Percentiles rank a stretch among this genome's conserved stretches.
Evolutionary conservation across 2,329 filamentous ascomycete species (phyloP).

Genomic region (Xylariaceae sp.): DNA sequence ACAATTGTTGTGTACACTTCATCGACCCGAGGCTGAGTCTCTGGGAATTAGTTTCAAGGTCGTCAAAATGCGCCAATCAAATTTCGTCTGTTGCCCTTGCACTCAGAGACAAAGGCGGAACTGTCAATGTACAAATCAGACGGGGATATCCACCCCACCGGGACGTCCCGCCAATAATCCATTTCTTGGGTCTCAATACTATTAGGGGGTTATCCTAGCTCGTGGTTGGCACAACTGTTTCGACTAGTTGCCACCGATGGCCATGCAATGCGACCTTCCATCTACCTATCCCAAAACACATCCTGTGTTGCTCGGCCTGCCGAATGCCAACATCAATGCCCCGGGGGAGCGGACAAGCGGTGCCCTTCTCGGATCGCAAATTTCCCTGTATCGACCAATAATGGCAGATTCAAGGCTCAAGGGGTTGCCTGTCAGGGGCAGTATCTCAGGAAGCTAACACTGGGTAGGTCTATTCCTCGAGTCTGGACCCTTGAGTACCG

Average conservation of each 20-base stretch:
- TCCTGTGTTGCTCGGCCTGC: slow-evolving; percentile 5
- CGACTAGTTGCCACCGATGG: slow-evolving; percentile 13
- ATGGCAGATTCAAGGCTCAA: background rate
- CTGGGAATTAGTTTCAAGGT: background rate
- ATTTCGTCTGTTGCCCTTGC: background rate
- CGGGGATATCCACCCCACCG: slow-evolving; percentile 21
- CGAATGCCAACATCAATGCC: slow-evolving; percentile 9
- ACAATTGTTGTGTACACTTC: background rate
- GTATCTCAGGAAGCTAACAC: background rate
- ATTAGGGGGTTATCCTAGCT: slow-evolving; percentile 13
- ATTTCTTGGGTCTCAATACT: slow-evolving; percentile 14
- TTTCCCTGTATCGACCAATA: background rate
- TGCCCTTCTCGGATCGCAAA: slow-evolving; percentile 6
- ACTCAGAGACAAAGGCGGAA: background rate
- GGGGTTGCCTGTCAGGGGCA: background rate
- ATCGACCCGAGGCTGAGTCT: background rate
- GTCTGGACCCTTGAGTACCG: background rate
- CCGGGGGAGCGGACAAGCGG: slow-evolving; percentile 3
- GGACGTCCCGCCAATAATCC: slow-evolving; percentile 22
- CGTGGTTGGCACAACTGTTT: slow-evolving; percentile 10
- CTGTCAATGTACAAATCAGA: slow-evolving; percentile 11
- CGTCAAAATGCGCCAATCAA: background rate
- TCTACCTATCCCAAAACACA: slow-evolving; percentile 5
- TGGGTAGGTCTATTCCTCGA: background rate
- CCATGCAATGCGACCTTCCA: slow-evolving; percentile 17